These are phyloP conservation scores for Gomphus bonarii DNA, from an alignment of 1,284 basidiomycete species.

Conservation along the genomic window DNA sequence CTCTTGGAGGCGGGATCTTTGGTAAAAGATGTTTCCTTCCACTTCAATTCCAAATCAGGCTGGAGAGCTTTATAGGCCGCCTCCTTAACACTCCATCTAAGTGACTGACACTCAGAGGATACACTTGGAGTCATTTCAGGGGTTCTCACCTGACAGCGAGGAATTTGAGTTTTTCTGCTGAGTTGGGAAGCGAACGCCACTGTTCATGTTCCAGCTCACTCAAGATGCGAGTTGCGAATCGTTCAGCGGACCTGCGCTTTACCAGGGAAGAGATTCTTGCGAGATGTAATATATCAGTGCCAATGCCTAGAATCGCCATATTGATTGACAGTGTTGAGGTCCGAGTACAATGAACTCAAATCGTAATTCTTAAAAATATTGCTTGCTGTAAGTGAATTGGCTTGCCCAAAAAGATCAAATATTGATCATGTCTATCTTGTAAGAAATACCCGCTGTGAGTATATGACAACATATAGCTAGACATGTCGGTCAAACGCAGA, in stretches of 20 bases:
- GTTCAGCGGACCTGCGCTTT: constrained; percentile 1
- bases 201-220: neutral
- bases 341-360: too few species aligned
- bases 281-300: constrained; percentile 5
- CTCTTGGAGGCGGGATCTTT: neutral
- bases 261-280: constrained; percentile 4
- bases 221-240: constrained; percentile 5
- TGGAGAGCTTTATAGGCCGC: constrained; percentile 10
- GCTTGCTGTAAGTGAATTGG: too few species aligned
- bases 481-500: too few species aligned
- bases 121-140: neutral
- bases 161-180: neutral
- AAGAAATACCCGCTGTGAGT: too few species aligned
- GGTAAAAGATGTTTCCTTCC: constrained; percentile 6
- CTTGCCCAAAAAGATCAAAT: too few species aligned
- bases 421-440: too few species aligned
- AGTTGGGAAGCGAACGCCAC: neutral
- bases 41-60: neutral
- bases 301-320: constrained; percentile 9
- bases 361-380: too few species aligned
- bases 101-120: neutral
- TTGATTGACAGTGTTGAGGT: neutral
- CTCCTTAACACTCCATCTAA: constrained; percentile 9
- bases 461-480: too few species aligned
- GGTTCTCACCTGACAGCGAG: constrained; percentile 4